Conservation (phyloP, 2,329 filamentous ascomycete species). For the Penicillium psychrosexuale region DNA sequence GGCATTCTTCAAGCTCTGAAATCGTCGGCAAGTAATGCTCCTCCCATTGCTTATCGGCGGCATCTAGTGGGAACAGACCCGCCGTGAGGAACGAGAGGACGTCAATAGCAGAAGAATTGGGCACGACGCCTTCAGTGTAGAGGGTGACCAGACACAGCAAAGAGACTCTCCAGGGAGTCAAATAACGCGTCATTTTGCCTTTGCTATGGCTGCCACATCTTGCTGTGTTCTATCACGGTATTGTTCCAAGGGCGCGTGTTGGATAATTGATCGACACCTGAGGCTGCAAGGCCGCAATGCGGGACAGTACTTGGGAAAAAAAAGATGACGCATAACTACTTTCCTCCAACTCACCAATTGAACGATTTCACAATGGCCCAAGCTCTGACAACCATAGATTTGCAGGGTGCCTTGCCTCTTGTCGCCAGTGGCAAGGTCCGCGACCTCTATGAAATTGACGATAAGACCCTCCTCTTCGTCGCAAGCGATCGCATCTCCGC, state of each 20-base stretch:
- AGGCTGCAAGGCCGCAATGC: slow-evolving; percentile 17
- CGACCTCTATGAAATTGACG: slow-evolving; percentile 72
- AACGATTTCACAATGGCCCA: slow-evolving; percentile 32
- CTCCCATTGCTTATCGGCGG: slow-evolving; percentile 31
- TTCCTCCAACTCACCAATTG: slow-evolving; percentile 8
- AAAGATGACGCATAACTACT: slow-evolving; percentile 21
- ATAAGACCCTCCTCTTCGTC: slow-evolving; percentile 72
- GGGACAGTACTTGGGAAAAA: slow-evolving; percentile 21
- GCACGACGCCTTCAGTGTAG: slow-evolving; percentile 70
- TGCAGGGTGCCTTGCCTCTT: slow-evolving; percentile 46
- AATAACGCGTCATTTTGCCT: slow-evolving; percentile 67
- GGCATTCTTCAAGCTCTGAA: slow-evolving; percentile 48
- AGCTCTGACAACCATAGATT: slow-evolving; percentile 42
- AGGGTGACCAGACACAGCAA: slow-evolving; percentile 76
- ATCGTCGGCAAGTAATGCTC: slow-evolving; percentile 39
- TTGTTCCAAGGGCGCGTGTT: slow-evolving; percentile 11
- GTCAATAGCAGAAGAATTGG: slow-evolving; percentile 66
- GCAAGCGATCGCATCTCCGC: slow-evolving; percentile 90
- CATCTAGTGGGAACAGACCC: slow-evolving; percentile 55
- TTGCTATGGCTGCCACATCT: slow-evolving; percentile 13
- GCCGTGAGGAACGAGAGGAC: slow-evolving; percentile 76
- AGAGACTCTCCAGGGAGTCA: slow-evolving; percentile 85
- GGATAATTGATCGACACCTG: slow-evolving; percentile 18
- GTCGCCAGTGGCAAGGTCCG: slow-evolving; percentile 71
- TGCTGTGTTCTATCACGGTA: slow-evolving; percentile 3